A percentile compares a stretch with the other conserved stretches of the same genome.
Evolutionary conservation across 495 filamentous ascomycete species (phyloP).

Genomic region (Gamarada debralockiae): DNA sequence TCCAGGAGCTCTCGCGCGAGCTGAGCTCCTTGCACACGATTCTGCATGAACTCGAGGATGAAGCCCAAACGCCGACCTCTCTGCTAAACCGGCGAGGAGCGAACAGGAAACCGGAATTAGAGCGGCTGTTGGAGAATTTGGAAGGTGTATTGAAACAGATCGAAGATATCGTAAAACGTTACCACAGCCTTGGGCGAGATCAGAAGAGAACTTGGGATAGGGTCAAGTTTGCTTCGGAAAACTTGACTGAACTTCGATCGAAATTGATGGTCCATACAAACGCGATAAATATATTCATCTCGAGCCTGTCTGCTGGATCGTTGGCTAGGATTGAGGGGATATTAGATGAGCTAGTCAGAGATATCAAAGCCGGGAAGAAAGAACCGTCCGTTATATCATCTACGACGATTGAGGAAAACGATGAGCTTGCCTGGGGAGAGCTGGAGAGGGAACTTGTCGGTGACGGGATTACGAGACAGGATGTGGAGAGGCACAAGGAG

Average conservation of each 20-base stretch:
- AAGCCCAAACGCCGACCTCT: background rate
- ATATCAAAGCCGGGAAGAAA: background rate
- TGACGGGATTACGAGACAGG: background rate
- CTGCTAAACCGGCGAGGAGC: background rate
- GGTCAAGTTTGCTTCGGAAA: too few relatives aligned
- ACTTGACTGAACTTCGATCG: too few relatives aligned
- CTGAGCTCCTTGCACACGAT: background rate
- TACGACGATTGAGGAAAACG: background rate
- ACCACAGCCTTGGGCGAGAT: too few relatives aligned
- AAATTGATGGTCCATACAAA: background rate
- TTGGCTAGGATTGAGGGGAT: background rate
- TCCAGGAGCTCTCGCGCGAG: background rate
- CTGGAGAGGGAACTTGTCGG: slow-evolving; percentile 3
- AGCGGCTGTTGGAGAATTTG: background rate
- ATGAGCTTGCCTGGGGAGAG: background rate
- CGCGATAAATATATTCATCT: background rate
- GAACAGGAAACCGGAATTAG: background rate
- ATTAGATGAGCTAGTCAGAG: background rate
- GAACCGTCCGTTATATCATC: background rate
- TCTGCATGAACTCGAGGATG: background rate
- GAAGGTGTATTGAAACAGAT: background rate
- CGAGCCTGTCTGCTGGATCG: background rate
- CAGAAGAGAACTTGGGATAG: too few relatives aligned
- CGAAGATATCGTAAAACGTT: background rate
- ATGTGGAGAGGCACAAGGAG: background rate